Base-by-base conservation (phyloP, 768 basidiomycete genomes). In the Boletus vinaceobasis region DNA sequence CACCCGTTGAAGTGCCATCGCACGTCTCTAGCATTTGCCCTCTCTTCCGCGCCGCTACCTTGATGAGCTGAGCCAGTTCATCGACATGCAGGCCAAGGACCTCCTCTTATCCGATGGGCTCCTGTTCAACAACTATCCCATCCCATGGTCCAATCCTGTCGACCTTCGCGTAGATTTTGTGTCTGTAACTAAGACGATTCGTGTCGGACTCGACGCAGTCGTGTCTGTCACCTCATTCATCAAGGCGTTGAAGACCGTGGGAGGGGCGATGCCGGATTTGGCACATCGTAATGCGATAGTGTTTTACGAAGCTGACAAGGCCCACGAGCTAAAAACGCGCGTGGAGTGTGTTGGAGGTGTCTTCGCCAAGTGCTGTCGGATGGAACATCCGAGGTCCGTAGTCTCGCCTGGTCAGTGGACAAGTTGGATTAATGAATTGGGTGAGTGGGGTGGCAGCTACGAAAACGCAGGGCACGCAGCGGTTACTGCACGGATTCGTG, bases 291-390 rank as follows among this genome's bases (percentile, higher is more conserved):
- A 82, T 53, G 77, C 82, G 0, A 75, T 91, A 48, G 76, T 84
- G 8, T 98, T 88, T 67, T 70, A 79, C 5, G 76, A 87, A n/a
- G 73, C 78, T 32, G 66, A 73, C 7, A 68, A 72, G 27, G 87
- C 84, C 1, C 59, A 69, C 13, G 71, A 65, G 15, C 62, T 91
- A 42, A 90, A 93, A 66, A 65, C 65, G 13, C 72, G 86, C 26
- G 74, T 85, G 7, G 91, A 96, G 72, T 64, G 65, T 77, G 14
- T 77, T 95, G 63, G 85, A 91, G 46, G 76, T 76, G 72, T 55
- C 70, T 90, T 56, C 65, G 74, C 52, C 72, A 74, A 26, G 55
- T 83, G 50, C 76, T 78, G 9, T 48, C 53, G 3, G 48, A 50
- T 33, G 50, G 27, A 26, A 21, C 49, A 44, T 43, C 40, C 19